Base-by-base conservation (phyloP, 345 rosid genomes). In the Aquilaria yunnanensis region DNA sequence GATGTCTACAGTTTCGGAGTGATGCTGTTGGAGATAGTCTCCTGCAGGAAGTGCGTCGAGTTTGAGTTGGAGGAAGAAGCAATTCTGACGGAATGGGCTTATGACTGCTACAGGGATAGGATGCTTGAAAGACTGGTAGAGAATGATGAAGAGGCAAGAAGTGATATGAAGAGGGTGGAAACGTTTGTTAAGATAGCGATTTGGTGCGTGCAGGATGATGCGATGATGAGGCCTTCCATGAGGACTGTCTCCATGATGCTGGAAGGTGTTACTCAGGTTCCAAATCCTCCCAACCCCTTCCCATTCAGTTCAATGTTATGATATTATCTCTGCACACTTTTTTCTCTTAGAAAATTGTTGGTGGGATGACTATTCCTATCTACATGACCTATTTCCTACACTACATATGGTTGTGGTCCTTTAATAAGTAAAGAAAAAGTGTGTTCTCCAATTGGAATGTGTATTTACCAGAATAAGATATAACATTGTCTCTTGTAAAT, bases 1-100 rank as follows among this genome's bases (percentile, higher is more conserved):
- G 72, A 77, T 57, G 77, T 77, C 5, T 70, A 70, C 56, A 70
- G 77, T 51, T 77, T 68, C 8, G 72, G 80, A 23, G 72, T 72
- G 47, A 56, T 73, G 80, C 61, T 73, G 51, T 46, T 73, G 14
- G 81, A 73, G 70, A 70, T 64, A 61, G 56, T 77, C 12, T 16
- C 47, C 13, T 67, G 70, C 70, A 58, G 70, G 30, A 59, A 14
- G 45, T 51, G 64, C 29, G 52, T 67, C 2, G 51, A 34, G 16
- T 9, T 59, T 10, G 59, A 67, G 70, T 37, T 59, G 63, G 70
- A 59, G 12, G 53, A 51, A 37, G 64, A 12, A 30, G 52, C 64
- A 52, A 59, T 67, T 9, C 49, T 67, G 7, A 67, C 64, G 3
- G 64, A 66, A 13, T 66, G 70, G 70, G 64, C 64, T 2, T 59